Base-by-base conservation (phyloP, 768 basidiomycete species). In the Lactarius pseudohatsudake region DNA sequence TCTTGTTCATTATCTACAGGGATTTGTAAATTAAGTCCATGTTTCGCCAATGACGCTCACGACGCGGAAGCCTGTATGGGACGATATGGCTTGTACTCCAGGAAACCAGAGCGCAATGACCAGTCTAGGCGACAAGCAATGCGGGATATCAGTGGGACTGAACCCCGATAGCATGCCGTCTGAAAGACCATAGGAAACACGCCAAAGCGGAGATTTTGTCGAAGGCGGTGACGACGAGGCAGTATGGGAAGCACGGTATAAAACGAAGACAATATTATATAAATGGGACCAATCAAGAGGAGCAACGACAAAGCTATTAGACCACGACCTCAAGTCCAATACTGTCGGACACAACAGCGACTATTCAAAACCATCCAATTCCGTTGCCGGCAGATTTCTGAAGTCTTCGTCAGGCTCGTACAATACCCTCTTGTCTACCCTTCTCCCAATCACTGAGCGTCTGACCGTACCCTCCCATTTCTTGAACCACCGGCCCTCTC, bases 401-500 rank as follows among this genome's bases (percentile, higher is more conserved):
- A 58, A 28, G 15, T 59, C 57, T 1, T 56, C 65, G 38, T 74
- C 70, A 4, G 73, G 73, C 18, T 62, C 56, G 43, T 47, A 47
- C 57, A 76, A 41, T 5, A 69, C 62, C 9, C 30, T 63, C 10
- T 45, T 58, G 5, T 72, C 64, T 55, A 68, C 64, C 28, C 38
- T 66, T 16, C 53, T 64, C 22, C 38, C 66, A 20, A 77, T 67
- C 2, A 92, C 90, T 0, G 85, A 85, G 28, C 84, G 80, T 53
- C 78, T 79, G 62, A 95, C 91, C 1, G 85, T 80, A 30, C 79
- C 80, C 72, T 93, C 89, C 91, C 92, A 94, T 61, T 79, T 79
- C 74, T 81, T 82, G 74, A 92, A 89, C 92, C 92, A 95, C 68
- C 88, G 84, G 9, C 86, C 88, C 75, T 94, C 93, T 66, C 81